A percentile compares a stretch with the other conserved stretches of the same genome.
Evolutionary conservation across 495 filamentous ascomycete genomes (phyloP).

Genomic region (Tuber borchii): DNA sequence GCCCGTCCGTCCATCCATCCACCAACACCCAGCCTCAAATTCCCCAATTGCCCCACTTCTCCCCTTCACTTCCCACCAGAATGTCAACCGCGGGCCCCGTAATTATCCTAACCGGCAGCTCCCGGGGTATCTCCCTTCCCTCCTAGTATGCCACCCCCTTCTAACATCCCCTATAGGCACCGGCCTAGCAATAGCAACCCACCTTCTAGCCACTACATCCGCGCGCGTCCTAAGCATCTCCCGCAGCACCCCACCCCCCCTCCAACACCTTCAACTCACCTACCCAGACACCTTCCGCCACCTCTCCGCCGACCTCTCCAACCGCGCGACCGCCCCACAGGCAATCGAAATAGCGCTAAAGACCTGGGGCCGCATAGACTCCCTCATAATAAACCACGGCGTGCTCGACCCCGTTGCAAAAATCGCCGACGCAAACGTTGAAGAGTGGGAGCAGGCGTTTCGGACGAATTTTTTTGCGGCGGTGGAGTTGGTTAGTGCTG

Average conservation of each 20-base stretch:
- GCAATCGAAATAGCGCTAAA: constrained; percentile 58
- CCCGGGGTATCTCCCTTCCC: constrained; percentile 49
- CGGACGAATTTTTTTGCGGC: constrained; percentile 79
- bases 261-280: constrained; percentile 60
- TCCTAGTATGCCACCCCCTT: not conserved
- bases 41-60: not conserved
- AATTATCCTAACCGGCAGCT: constrained; percentile 64
- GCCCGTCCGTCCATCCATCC: not conserved
- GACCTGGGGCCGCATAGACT: constrained; percentile 67
- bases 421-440: constrained; percentile 53
- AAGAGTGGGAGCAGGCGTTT: constrained; percentile 69
- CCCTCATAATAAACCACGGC: constrained; percentile 82
- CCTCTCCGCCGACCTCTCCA: constrained; percentile 68
- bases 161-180: constrained; percentile 45
- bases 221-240: constrained; percentile 73
- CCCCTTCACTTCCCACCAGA: constrained; percentile 4
- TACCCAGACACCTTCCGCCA: constrained; percentile 63
- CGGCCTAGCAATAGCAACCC: constrained; percentile 68
- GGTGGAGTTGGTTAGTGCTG: constrained; percentile 64
- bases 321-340: constrained; percentile 55
- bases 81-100: constrained; percentile 41
- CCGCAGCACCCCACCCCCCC: constrained; percentile 54
- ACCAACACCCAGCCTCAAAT: not conserved
- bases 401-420: constrained; percentile 69
- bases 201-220: constrained; percentile 56